Conservation (phyloP, 768 basidiomycete genomes). For the Paxillus ammoniavirescens region DNA sequence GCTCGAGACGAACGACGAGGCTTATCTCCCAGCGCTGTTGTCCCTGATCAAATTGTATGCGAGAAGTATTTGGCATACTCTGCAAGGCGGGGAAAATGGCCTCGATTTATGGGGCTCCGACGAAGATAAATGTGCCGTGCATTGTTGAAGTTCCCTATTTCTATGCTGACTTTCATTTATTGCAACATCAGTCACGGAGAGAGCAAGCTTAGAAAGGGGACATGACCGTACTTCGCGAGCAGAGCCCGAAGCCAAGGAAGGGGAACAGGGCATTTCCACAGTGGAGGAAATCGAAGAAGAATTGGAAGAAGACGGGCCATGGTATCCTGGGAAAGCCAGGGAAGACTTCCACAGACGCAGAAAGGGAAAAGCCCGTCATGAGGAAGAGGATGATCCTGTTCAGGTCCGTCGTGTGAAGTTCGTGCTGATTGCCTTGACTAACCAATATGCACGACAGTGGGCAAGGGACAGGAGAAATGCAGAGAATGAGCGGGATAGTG, state of each 20-base stretch:
- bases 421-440: neutral
- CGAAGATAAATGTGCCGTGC: conserved; percentile 38
- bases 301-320: conserved; percentile 54
- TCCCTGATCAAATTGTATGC: conserved; percentile 81
- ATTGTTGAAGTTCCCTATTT: too few species aligned
- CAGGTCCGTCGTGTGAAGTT: conserved; percentile 45
- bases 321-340: conserved; percentile 82
- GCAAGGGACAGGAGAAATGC: conserved; percentile 70
- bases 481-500: conserved; percentile 69
- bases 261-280: conserved; percentile 6
- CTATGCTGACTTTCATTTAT: conserved; percentile 6
- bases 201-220: conserved; percentile 18
- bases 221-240: conserved; percentile 19
- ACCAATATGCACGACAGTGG: conserved; percentile 49
- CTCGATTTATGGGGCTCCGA: conserved; percentile 66
- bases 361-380: conserved; percentile 37
- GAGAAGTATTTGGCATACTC: conserved; percentile 80
- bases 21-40: conserved; percentile 82
- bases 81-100: conserved; percentile 68
- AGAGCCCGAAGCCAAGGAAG: neutral
- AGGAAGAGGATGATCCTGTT: conserved; percentile 70
- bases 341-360: conserved; percentile 70
- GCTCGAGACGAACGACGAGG: conserved; percentile 83
- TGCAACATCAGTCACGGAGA: conserved; percentile 26
- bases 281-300: conserved; percentile 29